These are phyloP conservation scores for Malassezia obtusa DNA, from an alignment of 1,284 basidiomycete species.

Conservation along the genomic window DNA sequence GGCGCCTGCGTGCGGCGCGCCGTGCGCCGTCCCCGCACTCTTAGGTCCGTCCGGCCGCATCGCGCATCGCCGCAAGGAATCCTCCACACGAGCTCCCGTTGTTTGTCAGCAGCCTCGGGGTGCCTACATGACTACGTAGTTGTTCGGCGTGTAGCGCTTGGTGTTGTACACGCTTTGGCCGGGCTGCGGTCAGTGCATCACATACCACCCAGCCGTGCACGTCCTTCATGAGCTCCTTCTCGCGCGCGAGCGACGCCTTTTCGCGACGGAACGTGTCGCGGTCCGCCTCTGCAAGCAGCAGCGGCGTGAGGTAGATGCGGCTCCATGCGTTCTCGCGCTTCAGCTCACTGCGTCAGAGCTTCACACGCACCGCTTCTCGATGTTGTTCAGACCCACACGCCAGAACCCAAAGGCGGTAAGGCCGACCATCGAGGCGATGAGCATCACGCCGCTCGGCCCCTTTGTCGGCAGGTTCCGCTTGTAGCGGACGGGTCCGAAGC, in stretches of 20 bases:
- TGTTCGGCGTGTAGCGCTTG: constrained; percentile 61
- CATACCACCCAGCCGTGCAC: constrained; percentile 66
- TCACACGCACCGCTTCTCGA: constrained; percentile 73
- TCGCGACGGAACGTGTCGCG: constrained; percentile 75
- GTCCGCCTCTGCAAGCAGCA: constrained; percentile 79
- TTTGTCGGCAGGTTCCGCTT: constrained; percentile 88
- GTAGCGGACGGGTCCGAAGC: constrained; percentile 87
- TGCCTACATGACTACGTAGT: constrained; percentile 51
- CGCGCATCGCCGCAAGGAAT: not conserved
- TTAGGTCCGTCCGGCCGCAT: not conserved
- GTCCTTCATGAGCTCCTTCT: constrained; percentile 90
- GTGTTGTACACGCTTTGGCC: constrained; percentile 80
- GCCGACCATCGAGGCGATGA: constrained; percentile 73
- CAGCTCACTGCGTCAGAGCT: constrained; percentile 62
- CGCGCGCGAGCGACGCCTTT: constrained; percentile 67
- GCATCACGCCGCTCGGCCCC: constrained; percentile 75
- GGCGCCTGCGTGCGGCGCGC: too few relatives aligned
- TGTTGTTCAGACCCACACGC: constrained; percentile 74
- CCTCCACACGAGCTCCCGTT: not conserved
- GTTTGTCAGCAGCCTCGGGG: not conserved
- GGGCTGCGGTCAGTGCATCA: constrained; percentile 51
- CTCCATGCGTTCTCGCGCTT: constrained; percentile 90
- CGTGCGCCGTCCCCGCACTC: too few relatives aligned
- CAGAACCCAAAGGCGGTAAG: constrained; percentile 89
- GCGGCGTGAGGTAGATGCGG: constrained; percentile 82